Evolutionary conservation across 1,284 basidiomycete genomes (phyloP), one percentile per base, ranked within the genome.

Genomic region (Malassezia caprae): DNA sequence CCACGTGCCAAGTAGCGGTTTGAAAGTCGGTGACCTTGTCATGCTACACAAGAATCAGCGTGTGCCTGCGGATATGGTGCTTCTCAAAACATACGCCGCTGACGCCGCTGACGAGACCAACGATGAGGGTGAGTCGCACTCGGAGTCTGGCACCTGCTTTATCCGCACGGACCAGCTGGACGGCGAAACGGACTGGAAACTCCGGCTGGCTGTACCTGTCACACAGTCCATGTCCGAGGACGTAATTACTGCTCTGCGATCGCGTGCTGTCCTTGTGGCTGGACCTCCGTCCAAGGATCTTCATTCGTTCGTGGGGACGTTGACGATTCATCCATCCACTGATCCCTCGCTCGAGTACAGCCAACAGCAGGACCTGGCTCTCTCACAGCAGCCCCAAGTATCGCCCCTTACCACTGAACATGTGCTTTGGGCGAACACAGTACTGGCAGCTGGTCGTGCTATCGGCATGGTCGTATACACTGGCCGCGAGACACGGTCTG

Each of bases 161-260:
- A 87, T 99, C 50, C 81, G 93, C 5, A 99, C 94, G 0, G 94
- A 99, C 76, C 94, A 98, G 72, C 80, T 99, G 10, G 94, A 99
- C 65, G 94, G 94, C 41, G 94, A 99, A 77, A 99, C 94, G 1
- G 94, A 98, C 68, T 98, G 94, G 94, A 99, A 99, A 76, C 78
- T 96, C 47, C 83, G 88, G 10, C 84, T 96, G 1, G 91, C 93
- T 0, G 84, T 94, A 3, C 82, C 85, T 1, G 80, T 84, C 24
- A 88, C 86, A 27, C 90, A 96, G 77, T 83, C 83, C 64, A 76
- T 93, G 58, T 78, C 78, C 0, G 82, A 79, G 35, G 78, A 77
- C 17, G 84, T 85, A 23, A 75, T 98, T 3, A 79, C 86, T 21
- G 76, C 79, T 7, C 76, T 93, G 12, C 42, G 58, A 41, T 48